Base-by-base conservation (phyloP, 2,329 filamentous ascomycete species). In the Pyricularia sp. region DNA sequence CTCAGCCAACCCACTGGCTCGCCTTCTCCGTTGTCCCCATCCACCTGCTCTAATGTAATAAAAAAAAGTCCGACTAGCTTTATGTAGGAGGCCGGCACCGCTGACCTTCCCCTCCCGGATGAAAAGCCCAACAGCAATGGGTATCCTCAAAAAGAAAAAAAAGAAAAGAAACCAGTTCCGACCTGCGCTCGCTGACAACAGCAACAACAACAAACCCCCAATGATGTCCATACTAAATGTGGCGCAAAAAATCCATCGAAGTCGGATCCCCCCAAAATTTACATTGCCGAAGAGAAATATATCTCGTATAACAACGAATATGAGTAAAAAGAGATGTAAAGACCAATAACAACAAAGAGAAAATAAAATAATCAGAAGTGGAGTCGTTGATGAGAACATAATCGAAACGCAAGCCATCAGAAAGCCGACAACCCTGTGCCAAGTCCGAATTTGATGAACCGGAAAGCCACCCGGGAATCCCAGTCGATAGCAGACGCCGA, bases 201-300 rank as follows among this genome's bases (percentile, higher is more conserved):
- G 42, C 36, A 42, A 42, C 42, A 55, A 69, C 69, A 72, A 55
- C 66, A 58, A 67, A 69, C 69, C 61, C 71, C 71, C 68, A 70
- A 68, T 67, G 65, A 72, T 70, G 69, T 70, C 69, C 72, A 68
- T 71, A 70, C 72, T 69, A 73, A 67, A 70, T 69, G 70, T 70
- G 66, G 71, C 70, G 70, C 69, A 69, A 65, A 68, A 65, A 68
- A 36, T 30, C 25, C 68, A 25, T 66, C 50, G 50, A 64, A 55
- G 42, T 55, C 42, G 42, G 42, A n/a, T n/a, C 68, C 68, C 64
- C 66, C 28, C 67, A 68, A 72, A 61, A 50, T 69, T 69, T 64
- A 33, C 66, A 71, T 71, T 70, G 64, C 69, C 69, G 66, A 42
- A 36, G 70, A 70, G 64, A 64, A 73, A 64, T 30, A 71, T 20